Percentiles rank a stretch among this genome's conserved stretches.
Conservation (phyloP, 768 basidiomycete species). For the Lanmaoa pseudosensibilis region DNA sequence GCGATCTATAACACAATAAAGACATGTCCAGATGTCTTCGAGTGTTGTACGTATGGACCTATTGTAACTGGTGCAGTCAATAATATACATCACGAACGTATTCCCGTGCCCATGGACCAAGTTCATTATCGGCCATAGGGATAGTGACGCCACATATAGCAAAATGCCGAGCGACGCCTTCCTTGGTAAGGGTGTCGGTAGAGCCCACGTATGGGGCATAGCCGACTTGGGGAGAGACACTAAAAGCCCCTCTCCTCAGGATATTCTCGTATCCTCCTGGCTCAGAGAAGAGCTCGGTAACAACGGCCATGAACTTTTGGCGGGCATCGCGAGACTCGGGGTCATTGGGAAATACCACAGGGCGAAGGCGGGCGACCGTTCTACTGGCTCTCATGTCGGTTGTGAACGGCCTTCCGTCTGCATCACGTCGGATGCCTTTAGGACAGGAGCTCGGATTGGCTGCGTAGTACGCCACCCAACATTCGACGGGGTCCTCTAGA, state of each 20-base stretch:
- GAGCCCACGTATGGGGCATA: constrained; percentile 34
- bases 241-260: constrained; percentile 36
- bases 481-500: constrained; percentile 46
- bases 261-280: constrained; percentile 41
- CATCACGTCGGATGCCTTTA: constrained; percentile 45
- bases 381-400: constrained; percentile 48
- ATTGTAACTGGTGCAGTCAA: constrained; percentile 20
- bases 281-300: constrained; percentile 42
- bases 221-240: constrained; percentile 34
- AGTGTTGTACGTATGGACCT: constrained; percentile 17
- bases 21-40: constrained; percentile 31
- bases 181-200: constrained; percentile 31
- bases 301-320: constrained; percentile 41
- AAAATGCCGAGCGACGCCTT: constrained; percentile 42
- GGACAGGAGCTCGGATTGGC: constrained; percentile 47
- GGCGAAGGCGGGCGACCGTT: constrained; percentile 49
- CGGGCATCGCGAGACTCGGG: constrained; percentile 36
- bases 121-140: constrained; percentile 35
- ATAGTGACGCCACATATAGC: constrained; percentile 42
- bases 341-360: constrained; percentile 34
- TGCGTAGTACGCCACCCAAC: constrained; percentile 47
- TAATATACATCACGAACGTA: constrained; percentile 32
- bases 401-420: constrained; percentile 38
- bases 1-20: constrained; percentile 18
- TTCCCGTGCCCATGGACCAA: constrained; percentile 41